Percentiles rank a stretch among this genome's conserved stretches.
phyloP scores from a whole-genome alignment of 371 early-diverging fungal species.

The Apophysomyces trapeziformis region DNA sequence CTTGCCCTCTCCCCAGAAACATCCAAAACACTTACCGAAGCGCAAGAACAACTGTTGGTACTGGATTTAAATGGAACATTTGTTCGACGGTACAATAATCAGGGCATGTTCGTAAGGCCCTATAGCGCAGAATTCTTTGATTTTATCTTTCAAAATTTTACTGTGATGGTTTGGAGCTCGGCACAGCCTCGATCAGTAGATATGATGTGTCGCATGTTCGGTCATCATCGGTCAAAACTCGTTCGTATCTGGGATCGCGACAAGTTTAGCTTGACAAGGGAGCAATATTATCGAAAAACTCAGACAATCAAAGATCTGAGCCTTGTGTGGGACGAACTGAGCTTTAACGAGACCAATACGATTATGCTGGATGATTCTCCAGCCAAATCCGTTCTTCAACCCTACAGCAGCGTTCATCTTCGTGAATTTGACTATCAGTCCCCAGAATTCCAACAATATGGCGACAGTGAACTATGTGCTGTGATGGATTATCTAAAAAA shows the following conservation, averaged over 20 bases:
- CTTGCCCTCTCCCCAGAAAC: background rate
- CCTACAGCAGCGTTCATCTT: conserved; percentile 64
- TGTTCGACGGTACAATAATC: conserved; percentile 44
- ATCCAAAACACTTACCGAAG: background rate
- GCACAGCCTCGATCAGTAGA: conserved; percentile 66
- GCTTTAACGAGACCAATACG: conserved; percentile 67
- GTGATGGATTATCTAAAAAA: conserved; percentile 14
- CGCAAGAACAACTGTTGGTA: conserved; percentile 53
- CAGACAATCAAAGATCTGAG: conserved; percentile 69
- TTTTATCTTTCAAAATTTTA: conserved; percentile 63
- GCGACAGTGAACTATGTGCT: conserved; percentile 37
- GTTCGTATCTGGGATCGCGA: conserved; percentile 66
- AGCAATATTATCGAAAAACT: conserved; percentile 55
- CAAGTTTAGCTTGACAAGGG: conserved; percentile 51
- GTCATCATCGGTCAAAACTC: conserved; percentile 39
- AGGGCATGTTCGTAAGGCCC: conserved; percentile 58
- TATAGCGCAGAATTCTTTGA: conserved; percentile 59
- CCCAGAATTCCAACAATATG: conserved; percentile 23
- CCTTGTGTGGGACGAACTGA: conserved; percentile 48
- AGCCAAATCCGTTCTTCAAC: conserved; percentile 64
- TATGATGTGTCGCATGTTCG: conserved; percentile 62
- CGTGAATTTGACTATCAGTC: background rate
- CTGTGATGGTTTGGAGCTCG: conserved; percentile 83
- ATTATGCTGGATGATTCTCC: conserved; percentile 73
- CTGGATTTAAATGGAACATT: conserved; percentile 81